Evolutionary conservation across 139 green algal genomes (phyloP).

Genomic region (Dunaliella sp.): DNA sequence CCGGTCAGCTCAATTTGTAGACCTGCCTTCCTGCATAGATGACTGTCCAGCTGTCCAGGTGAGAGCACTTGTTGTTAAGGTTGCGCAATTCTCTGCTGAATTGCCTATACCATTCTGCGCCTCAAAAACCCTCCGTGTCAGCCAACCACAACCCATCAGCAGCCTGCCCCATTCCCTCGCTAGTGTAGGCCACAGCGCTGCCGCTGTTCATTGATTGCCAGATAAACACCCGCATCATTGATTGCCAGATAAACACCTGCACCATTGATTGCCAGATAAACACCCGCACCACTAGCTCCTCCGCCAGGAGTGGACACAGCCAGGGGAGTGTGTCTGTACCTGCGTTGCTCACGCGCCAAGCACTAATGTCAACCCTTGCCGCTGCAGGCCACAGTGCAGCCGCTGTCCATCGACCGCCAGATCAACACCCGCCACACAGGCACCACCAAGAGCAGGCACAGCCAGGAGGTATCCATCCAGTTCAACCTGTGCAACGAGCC

Average conservation of each 20-base stretch:
- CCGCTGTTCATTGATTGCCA: neutral
- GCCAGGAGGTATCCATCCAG: slow-evolving; percentile 72
- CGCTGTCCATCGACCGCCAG: slow-evolving; percentile 55
- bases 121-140: too few species aligned
- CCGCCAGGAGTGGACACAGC: too few species aligned
- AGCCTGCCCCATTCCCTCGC: too few species aligned
- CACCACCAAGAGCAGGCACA: slow-evolving; percentile 17
- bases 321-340: too few species aligned
- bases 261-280: neutral
- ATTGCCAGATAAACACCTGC: neutral
- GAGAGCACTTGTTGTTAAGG: too few species aligned
- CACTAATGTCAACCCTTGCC: too few species aligned
- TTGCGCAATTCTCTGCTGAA: too few species aligned
- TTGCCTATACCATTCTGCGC: too few species aligned
- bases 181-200: neutral
- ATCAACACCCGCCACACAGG: slow-evolving; percentile 70
- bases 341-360: too few species aligned
- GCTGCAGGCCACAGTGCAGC: slow-evolving; percentile 78
- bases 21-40: slow-evolving; percentile 63
- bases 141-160: too few species aligned
- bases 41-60: slow-evolving; percentile 32
- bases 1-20: slow-evolving; percentile 33
- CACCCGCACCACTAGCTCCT: neutral
- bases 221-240: neutral
- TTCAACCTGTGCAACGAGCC: slow-evolving; percentile 97